These are phyloP conservation scores for Penstemon barbatus DNA, from an alignment of 257 asterid species.

Conservation along the genomic window DNA sequence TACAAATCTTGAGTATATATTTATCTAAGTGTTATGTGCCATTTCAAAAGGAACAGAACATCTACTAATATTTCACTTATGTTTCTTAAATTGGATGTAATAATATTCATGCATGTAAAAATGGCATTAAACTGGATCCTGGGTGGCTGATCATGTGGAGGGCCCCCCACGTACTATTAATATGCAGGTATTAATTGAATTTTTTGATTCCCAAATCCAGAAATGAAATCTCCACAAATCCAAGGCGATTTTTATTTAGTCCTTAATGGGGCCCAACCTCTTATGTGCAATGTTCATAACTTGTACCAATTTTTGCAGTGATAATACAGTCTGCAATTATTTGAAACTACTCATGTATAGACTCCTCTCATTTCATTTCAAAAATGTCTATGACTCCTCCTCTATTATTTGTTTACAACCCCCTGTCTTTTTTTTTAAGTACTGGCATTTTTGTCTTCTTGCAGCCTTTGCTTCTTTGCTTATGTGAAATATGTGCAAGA, in stretches of 20 bases:
- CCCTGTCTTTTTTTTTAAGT: conserved; percentile 24
- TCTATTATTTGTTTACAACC: conserved; percentile 14
- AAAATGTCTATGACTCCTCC: too few relatives aligned
- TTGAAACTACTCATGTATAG: not conserved
- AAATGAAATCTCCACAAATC: conserved; percentile 38
- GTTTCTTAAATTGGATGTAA: not conserved
- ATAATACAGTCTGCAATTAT: not conserved
- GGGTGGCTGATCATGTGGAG: conserved; percentile 34
- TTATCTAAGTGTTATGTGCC: too few relatives aligned
- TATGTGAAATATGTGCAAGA: not conserved
- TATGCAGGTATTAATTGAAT: conserved; percentile 49
- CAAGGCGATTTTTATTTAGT: conserved; percentile 39
- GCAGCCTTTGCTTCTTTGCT: not conserved
- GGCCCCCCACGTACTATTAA: conserved; percentile 30
- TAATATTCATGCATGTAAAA: not conserved
- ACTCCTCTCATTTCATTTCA: not conserved
- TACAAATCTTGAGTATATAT: too few relatives aligned
- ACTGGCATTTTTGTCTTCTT: not conserved
- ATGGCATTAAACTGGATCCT: not conserved
- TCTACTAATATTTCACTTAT: too few relatives aligned
- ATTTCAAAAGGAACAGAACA: too few relatives aligned
- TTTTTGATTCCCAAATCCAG: conserved; percentile 37
- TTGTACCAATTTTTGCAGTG: not conserved
- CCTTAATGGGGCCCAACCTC: conserved; percentile 49
- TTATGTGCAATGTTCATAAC: conserved; percentile 6